Evolutionary conservation across 2,329 filamentous ascomycete species (phyloP).

Genomic region (Ophiocordyceps camponoti-floridani): DNA sequence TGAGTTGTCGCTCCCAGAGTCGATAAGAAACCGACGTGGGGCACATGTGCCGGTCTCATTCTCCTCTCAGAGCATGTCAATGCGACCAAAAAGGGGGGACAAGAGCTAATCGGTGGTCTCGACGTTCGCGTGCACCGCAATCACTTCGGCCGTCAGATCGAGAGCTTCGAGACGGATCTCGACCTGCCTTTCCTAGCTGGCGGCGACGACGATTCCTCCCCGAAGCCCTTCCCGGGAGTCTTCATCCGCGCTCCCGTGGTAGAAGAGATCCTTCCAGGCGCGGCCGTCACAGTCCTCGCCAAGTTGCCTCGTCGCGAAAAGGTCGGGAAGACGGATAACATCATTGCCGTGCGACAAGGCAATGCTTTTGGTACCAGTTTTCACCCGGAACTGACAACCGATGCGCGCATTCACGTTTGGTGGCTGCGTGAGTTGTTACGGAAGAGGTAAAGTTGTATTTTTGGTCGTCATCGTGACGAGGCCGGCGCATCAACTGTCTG

Average conservation of each 20-base stretch:
- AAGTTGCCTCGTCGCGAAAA: slow-evolving; percentile 25
- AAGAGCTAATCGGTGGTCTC: slow-evolving; percentile 83
- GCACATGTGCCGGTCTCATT: slow-evolving; percentile 89
- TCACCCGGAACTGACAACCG: slow-evolving; percentile 81
- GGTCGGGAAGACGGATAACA: slow-evolving; percentile 40
- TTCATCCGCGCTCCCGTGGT: slow-evolving; percentile 94
- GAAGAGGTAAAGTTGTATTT: slow-evolving; percentile 3
- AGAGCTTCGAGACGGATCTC: slow-evolving; percentile 70
- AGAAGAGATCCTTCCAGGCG: slow-evolving; percentile 49
- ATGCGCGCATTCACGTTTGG: slow-evolving; percentile 81
- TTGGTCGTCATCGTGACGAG: background rate
- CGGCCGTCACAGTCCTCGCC: slow-evolving; percentile 29
- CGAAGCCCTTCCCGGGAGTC: slow-evolving; percentile 50
- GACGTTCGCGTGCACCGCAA: slow-evolving; percentile 85
- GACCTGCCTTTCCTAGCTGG: slow-evolving; percentile 49
- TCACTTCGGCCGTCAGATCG: slow-evolving; percentile 83
- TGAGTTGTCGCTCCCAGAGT: slow-evolving; percentile 28
- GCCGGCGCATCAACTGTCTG: no score
- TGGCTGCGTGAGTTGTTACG: slow-evolving; percentile 56
- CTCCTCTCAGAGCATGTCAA: slow-evolving; percentile 78
- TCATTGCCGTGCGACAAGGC: slow-evolving; percentile 75
- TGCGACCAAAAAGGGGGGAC: slow-evolving; percentile 74
- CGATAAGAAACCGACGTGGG: slow-evolving; percentile 72
- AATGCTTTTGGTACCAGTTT: slow-evolving; percentile 94
- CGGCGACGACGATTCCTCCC: background rate